A percentile compares a stretch with the other conserved stretches of the same genome.
These are phyloP conservation scores for Geotrichum carabidarum DNA, from an alignment of 1,139 yeast genomes.

Conservation along the genomic window DNA sequence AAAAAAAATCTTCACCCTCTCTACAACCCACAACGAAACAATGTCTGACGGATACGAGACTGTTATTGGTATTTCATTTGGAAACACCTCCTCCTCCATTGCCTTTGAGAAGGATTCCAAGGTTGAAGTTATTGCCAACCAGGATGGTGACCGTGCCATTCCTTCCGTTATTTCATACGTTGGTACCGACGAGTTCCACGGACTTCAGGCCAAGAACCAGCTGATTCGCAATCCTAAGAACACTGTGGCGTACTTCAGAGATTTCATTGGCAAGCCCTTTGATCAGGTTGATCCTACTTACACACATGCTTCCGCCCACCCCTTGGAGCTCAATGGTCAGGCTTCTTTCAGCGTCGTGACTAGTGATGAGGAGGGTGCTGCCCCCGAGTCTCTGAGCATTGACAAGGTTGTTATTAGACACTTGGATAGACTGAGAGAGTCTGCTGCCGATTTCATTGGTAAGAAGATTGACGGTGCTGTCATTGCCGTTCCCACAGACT, in stretches of 20 bases:
- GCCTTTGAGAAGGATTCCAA: constrained; percentile 89
- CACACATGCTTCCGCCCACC: constrained; percentile 64
- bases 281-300: constrained; percentile 62
- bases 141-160: constrained; percentile 97
- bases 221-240: constrained; percentile 81
- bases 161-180: constrained; percentile 90
- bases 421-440: constrained; percentile 69
- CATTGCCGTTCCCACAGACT: constrained; percentile 86
- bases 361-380: constrained; percentile 31
- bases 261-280: constrained; percentile 73
- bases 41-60: constrained; percentile 41
- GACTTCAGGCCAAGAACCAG: constrained; percentile 92
- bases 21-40: constrained; percentile 10
- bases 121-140: constrained; percentile 96
- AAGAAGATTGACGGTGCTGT: constrained; percentile 75
- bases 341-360: constrained; percentile 59
- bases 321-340: constrained; percentile 63
- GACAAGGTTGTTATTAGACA: constrained; percentile 83
- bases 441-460: constrained; percentile 93
- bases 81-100: constrained; percentile 92
- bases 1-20: background rate
- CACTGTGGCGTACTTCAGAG: constrained; percentile 90
- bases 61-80: constrained; percentile 92
- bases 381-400: constrained; percentile 52
- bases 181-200: constrained; percentile 94